Percentiles rank a stretch among this genome's conserved stretches.
Evolutionary conservation across 108 stramenopile species (phyloP).

Genomic region (Tribonema minus): DNA sequence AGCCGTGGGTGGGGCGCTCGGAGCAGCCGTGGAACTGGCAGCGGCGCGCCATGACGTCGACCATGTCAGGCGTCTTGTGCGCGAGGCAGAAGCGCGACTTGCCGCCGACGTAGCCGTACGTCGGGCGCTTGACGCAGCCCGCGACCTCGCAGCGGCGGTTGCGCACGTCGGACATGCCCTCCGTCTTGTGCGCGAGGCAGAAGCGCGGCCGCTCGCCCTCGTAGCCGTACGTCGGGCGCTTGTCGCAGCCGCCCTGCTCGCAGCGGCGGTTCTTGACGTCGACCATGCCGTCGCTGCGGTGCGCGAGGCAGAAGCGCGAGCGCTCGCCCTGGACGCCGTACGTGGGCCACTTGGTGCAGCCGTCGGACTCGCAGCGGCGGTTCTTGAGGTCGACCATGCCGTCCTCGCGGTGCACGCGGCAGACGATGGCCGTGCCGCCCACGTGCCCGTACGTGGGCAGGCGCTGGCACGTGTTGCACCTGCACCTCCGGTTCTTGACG

Average conservation of each 20-base stretch:
- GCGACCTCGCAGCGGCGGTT: slow-evolving; percentile 39
- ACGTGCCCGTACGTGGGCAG: slow-evolving; percentile 39
- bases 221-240: slow-evolving; percentile 40
- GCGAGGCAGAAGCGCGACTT: slow-evolving; percentile 18
- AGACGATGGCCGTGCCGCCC: slow-evolving; percentile 29
- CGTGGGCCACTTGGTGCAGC: slow-evolving; percentile 36
- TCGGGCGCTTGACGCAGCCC: slow-evolving; percentile 40
- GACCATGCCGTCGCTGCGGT: slow-evolving; percentile 32
- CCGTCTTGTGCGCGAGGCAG: slow-evolving; percentile 42
- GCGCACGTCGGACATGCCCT: slow-evolving; percentile 43
- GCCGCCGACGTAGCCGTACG: slow-evolving; percentile 22
- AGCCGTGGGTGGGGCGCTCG: slow-evolving; percentile 30
- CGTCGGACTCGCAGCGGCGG: slow-evolving; percentile 35
- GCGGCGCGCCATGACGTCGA: slow-evolving; percentile 1
- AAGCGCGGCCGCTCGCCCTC: slow-evolving; percentile 41
- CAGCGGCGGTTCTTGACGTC: slow-evolving; percentile 45
- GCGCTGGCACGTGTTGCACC: slow-evolving; percentile 18
- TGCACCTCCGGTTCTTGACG: slow-evolving; percentile 42
- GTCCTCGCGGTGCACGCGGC: slow-evolving; percentile 17
- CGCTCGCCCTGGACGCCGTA: slow-evolving; percentile 42
- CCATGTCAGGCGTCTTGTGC: slow-evolving; percentile 35
- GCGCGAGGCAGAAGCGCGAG: slow-evolving; percentile 40
- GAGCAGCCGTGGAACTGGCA: not conserved
- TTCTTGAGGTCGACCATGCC: slow-evolving; percentile 40
- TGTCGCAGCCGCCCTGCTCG: slow-evolving; percentile 39